These are phyloP conservation scores for Trichoderma koningii DNA, from an alignment of 2,329 filamentous ascomycete species.

Conservation along the genomic window DNA sequence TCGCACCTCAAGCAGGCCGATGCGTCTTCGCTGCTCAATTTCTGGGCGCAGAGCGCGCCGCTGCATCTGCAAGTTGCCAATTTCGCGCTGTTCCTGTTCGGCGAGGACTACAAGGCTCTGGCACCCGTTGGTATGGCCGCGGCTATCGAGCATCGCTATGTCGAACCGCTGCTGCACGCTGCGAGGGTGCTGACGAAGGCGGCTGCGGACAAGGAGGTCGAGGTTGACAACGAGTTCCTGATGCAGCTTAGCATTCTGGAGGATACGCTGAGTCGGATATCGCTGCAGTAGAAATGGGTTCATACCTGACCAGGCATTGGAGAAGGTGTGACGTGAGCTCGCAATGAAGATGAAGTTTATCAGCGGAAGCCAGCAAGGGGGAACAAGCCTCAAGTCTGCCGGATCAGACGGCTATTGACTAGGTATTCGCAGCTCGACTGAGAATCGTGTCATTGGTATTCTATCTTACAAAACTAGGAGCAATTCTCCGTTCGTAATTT, in stretches of 20 bases:
- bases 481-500: not conserved
- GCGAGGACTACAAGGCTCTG: constrained; percentile 48
- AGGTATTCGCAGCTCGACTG: not conserved
- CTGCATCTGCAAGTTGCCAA: constrained; percentile 63
- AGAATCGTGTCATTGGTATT: not conserved
- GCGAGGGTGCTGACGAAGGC: constrained; percentile 43
- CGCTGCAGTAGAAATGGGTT: constrained; percentile 39
- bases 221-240: constrained; percentile 37
- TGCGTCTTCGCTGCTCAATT: constrained; percentile 50
- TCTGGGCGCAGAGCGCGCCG: constrained; percentile 53
- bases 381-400: not conserved
- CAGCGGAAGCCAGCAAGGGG: not conserved
- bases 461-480: not conserved
- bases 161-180: constrained; percentile 53
- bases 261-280: constrained; percentile 47
- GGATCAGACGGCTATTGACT: not conserved
- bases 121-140: constrained; percentile 59
- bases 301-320: not conserved
- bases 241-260: constrained; percentile 48
- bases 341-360: not conserved
- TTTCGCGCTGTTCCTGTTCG: constrained; percentile 60
- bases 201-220: constrained; percentile 39
- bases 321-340: not conserved
- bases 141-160: constrained; percentile 60
- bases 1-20: constrained; percentile 49